Evolutionary conservation across 257 asterid genomes (phyloP), one percentile per base, ranked within the genome.

Genomic region (Nicotiana sylvestris): DNA sequence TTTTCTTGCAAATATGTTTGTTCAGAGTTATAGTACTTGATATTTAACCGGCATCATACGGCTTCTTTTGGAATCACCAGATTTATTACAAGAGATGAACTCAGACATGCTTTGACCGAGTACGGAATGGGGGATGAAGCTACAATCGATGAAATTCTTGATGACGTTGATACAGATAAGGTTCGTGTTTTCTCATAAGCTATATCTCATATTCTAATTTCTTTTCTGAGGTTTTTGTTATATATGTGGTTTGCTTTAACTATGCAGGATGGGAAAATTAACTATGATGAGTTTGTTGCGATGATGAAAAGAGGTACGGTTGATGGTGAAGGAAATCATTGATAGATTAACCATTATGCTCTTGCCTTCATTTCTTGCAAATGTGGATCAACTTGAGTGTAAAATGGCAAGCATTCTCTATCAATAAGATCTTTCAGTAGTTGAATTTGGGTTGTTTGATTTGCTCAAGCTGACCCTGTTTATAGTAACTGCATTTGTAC

Each of bases 41-140:
- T 16, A 9, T 9, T 11, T 74, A 21, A 39, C 80, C n/a, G 12
- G 27, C 10, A 32, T 15, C 39, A 51, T 57, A 76, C 10, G 17
- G 39, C 58, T 76, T 76, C 56, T 25, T 25, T 55, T 51, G 15
- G 13, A 9, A 12, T 77, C 64, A 51, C 29, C 85, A 82, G 85
- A 43, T 82, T 37, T 49, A 82, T 76, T 4, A 82, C 82, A 76
- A 58, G 82, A 82, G 82, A 60, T 53, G 80, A 81, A 68, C 83
- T 81, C 18, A 46, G 83, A 66, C 77, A 68, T 65, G 78, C 83
- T 66, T 25, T 81, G 68, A 81, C 66, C 55, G 78, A 67, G 61
- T 81, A 66, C 12, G 78, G 84, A 66, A 81, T 81, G 79, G 79
- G 84, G 15, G 84, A 67, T 53, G 84, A 81, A 66, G 68, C 84